Percentiles rank a stretch among this genome's conserved stretches.
These are phyloP conservation scores for Paxillus rubicundulus DNA, from an alignment of 768 basidiomycete genomes.

Conservation along the genomic window DNA sequence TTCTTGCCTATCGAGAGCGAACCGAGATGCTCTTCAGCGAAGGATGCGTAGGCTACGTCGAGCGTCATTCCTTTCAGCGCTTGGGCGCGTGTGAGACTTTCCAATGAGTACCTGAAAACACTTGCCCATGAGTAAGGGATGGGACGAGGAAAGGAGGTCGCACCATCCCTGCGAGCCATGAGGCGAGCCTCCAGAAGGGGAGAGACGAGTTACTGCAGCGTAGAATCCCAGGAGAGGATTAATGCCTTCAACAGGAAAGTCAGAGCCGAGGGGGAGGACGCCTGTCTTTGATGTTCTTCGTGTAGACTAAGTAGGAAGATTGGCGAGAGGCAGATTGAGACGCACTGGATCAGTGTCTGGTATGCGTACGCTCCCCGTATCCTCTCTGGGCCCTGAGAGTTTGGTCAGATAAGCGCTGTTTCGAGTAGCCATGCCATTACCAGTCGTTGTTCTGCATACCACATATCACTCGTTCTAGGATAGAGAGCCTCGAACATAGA, in stretches of 20 bases:
- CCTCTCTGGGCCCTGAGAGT: slow-evolving; percentile 65
- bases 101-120: slow-evolving; percentile 62
- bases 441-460: slow-evolving; percentile 82
- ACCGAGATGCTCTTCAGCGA: slow-evolving; percentile 68
- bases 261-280: slow-evolving; percentile 80
- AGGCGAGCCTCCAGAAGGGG: slow-evolving; percentile 69
- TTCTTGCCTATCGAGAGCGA: slow-evolving; percentile 74
- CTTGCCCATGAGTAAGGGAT: neutral
- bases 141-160: slow-evolving; percentile 16
- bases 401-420: neutral
- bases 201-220: slow-evolving; percentile 77
- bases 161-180: slow-evolving; percentile 85
- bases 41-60: slow-evolving; percentile 86
- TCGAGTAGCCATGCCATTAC: slow-evolving; percentile 34
- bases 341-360: slow-evolving; percentile 68
- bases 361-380: slow-evolving; percentile 92
- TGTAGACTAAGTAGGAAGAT: neutral
- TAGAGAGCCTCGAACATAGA: neutral
- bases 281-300: slow-evolving; percentile 50
- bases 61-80: slow-evolving; percentile 90
- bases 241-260: slow-evolving; percentile 91
- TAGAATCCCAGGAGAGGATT: slow-evolving; percentile 90
- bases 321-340: slow-evolving; percentile 1
- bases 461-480: slow-evolving; percentile 84
- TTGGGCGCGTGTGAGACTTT: slow-evolving; percentile 76